Evolutionary conservation across 768 basidiomycete genomes (phyloP), one percentile per base, ranked within the genome.

Genomic region (Termitomyces titanicus): DNA sequence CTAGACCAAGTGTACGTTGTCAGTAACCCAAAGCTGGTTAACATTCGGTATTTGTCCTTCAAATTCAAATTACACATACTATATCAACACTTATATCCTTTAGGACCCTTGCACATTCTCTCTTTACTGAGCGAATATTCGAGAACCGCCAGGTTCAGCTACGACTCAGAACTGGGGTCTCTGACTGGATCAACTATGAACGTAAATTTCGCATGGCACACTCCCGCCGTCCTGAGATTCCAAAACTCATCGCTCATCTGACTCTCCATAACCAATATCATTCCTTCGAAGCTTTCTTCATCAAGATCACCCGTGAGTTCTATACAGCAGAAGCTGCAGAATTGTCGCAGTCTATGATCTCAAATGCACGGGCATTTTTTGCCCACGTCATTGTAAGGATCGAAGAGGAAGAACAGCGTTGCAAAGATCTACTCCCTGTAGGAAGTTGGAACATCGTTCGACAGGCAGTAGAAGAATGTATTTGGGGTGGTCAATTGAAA

Each of bases 1-100:
- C 69, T 93, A 48, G 89, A 94, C 64, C 82, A 87, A 63, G 75
- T 77, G 0, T 91, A 85, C 59, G 75, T 89, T 10, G 62, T 66
- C 0, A 70, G 72, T 38, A 68, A 76, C 31, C 69, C 72, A 25
- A 68, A 71, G 12, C 53, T 74, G 13, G 61, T 63, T 8, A 70
- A 67, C 13, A 78, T 86, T 44, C 76, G 69, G 88, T 87, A 59
- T 20, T 75, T 66, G 20, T 24, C 43, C 18, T 31, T 27, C 20
- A 8, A 39, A 11, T 31, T 27, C 20, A 8, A 39, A 11, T 25
- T 24, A 9, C 13, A 18, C 20, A 34, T 24, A 8, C 17, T 11
- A 18, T 33, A 8, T 22, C 45, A 51, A 29, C 10, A 3, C 31
- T 53, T n/a, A 37, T 22, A 43, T 51, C 11, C n/a, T 40, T 22